phyloP scores from a whole-genome alignment of 108 stramenopile genomes.

The Fragilariopsis cylindrus region DNA sequence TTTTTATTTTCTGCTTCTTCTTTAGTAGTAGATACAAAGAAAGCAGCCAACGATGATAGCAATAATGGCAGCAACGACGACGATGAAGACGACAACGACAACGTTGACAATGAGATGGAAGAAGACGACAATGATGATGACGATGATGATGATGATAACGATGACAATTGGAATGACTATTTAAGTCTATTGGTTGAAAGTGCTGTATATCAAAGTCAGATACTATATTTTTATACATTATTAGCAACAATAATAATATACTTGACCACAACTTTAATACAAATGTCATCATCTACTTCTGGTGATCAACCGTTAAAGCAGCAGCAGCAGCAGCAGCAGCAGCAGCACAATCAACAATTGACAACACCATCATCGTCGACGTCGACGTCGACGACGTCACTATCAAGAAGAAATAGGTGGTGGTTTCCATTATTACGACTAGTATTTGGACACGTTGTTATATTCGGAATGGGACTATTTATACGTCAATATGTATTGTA shows the following conservation, averaged over 20 bases:
- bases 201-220: neutral
- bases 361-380: neutral
- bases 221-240: neutral
- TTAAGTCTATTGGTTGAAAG: conserved; percentile 7
- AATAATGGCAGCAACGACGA: neutral
- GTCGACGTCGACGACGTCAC: neutral
- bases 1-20: neutral
- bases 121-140: neutral
- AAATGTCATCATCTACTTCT: neutral
- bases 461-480: neutral
- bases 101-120: neutral
- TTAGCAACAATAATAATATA: neutral
- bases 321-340: no score
- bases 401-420: neutral
- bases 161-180: conserved; percentile 16
- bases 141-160: neutral
- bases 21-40: no score
- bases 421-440: neutral
- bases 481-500: conserved; percentile 1
- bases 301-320: no score
- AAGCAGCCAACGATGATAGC: neutral
- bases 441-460: conserved; percentile 1
- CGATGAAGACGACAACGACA: no score
- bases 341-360: neutral
- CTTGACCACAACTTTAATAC: neutral